These are phyloP conservation scores for Ustilago cynodontis DNA, from an alignment of 1,284 basidiomycete genomes.

Conservation along the genomic window DNA sequence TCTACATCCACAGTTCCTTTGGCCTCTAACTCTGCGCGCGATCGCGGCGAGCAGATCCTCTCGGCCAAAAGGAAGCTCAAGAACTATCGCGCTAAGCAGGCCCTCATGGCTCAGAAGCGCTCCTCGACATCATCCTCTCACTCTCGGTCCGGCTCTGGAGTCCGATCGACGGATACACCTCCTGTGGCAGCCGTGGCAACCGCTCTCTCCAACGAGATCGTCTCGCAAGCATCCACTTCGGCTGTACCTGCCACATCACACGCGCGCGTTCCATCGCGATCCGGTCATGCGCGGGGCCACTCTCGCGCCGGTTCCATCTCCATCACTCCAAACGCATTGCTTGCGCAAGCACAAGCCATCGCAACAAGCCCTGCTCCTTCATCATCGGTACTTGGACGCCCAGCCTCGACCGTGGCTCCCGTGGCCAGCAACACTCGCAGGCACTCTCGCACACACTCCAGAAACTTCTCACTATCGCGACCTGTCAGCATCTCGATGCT, in stretches of 20 bases:
- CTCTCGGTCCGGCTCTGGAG: conserved; percentile 27
- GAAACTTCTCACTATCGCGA: conserved; percentile 30
- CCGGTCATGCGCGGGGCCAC: conserved; percentile 55
- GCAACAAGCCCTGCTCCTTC: conserved; percentile 15
- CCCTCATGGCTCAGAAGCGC: conserved; percentile 54
- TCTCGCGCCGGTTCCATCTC: conserved; percentile 60
- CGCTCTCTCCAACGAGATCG: conserved; percentile 37
- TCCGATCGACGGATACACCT: conserved; percentile 19
- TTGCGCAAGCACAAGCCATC: conserved; percentile 30
- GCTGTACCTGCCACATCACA: conserved; percentile 20
- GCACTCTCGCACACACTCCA: conserved; percentile 43
- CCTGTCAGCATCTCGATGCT: conserved; percentile 48
- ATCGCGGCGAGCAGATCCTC: conserved; percentile 57
- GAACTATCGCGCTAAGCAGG: conserved; percentile 63
- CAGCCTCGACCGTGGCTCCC: conserved; percentile 22
- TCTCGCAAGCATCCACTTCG: conserved; percentile 38
- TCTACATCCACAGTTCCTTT: conserved; percentile 7
- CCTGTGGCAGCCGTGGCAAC: conserved; percentile 18
- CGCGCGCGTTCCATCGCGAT: conserved; percentile 39
- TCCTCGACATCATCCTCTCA: conserved; percentile 33
- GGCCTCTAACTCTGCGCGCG: conserved; percentile 22
- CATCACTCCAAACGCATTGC: conserved; percentile 43
- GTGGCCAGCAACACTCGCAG: conserved; percentile 25
- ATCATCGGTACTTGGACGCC: conserved; percentile 16
- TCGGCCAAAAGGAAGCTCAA: conserved; percentile 67